These are phyloP conservation scores for Saturnispora hagleri DNA, from an alignment of 805 yeast genomes.

Conservation along the genomic window DNA sequence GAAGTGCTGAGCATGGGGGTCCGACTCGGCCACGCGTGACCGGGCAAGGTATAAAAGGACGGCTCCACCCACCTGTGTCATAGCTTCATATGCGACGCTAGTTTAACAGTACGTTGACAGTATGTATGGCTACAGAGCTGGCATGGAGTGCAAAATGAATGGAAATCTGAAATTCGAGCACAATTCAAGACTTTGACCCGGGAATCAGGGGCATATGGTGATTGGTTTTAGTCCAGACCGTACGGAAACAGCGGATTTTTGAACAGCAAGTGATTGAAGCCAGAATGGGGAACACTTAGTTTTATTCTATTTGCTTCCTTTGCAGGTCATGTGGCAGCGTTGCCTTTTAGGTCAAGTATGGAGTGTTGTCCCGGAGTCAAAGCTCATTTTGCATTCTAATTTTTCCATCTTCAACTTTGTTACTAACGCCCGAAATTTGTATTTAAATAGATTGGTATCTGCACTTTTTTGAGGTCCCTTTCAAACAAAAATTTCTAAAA, in stretches of 20 bases:
- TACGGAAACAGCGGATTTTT: conserved; percentile 1
- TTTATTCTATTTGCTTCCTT: too few relatives aligned
- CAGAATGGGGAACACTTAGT: neutral
- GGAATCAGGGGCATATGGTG: neutral
- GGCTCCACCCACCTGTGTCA: neutral
- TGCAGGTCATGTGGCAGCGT: too few relatives aligned
- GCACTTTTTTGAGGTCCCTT: neutral
- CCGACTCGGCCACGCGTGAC: conserved; percentile 1
- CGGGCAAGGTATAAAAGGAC: neutral
- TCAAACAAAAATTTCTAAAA: conserved; percentile 1
- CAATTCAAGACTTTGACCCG: neutral
- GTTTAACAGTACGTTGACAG: neutral
- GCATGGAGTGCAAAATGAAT: neutral
- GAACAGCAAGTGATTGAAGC: neutral
- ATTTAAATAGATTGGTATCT: neutral
- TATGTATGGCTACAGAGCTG: neutral
- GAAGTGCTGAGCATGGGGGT: conserved; percentile 1
- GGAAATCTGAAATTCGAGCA: neutral
- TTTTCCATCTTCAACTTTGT: neutral
- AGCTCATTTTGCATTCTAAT: neutral
- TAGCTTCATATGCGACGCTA: neutral
- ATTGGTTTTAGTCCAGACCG: neutral
- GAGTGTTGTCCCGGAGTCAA: neutral
- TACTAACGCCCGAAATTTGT: neutral
- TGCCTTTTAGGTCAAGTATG: neutral